Base-by-base conservation (phyloP, 768 basidiomycete genomes). In the Kwoniella sp. region DNA sequence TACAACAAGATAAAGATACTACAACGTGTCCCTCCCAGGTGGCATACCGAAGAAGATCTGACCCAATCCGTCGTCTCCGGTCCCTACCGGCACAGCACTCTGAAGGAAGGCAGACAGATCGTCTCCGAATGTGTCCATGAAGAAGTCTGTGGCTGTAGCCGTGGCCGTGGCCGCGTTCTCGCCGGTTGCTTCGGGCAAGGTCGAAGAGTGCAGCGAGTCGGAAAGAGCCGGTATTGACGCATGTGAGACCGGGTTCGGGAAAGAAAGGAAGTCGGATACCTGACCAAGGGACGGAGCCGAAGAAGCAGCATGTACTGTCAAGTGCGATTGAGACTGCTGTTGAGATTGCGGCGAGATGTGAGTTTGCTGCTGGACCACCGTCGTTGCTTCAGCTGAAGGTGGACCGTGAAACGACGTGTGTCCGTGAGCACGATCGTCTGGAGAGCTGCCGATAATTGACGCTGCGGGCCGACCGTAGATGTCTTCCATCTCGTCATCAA, bases 81-180 rank as follows among this genome's bases (percentile, higher is more conserved):
- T 53, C 5, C 25, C 38, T 5, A 54, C 54, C 2, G 65, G 65
- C 29, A 61, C 45, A 7, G 65, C 65, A 52, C 48, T 52, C 37
- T 61, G 58, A 29, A 66, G n/a, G 54, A 66, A 66, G 12, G 65
- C 65, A 17, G 65, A 66, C 1, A 66, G 54, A n/a, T 66, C 65
- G 20, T 66, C 65, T 20, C 65, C 65, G 41, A 66, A 61, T n/a
- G 53, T 66, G 47, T 66, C 65, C 58, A 61, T 55, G 34, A 66
- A 56, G 25, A 61, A 50, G 45, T 61, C 53, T 5, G 34, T 20
- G 5, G 41, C 22, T 48, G 48, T 64, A 41, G 22, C 26, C 26
- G 23, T 23, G 17, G 23, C 23, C 50, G 26, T 9, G 11, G 20
- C 26, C 23, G 23, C 23, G 23, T 51, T 28, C 4, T 51, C 26